A percentile compares a stretch with the other conserved stretches of the same genome.
Evolutionary conservation across 306 rosid genomes (phyloP).

Genomic region (Dryas octopetala): DNA sequence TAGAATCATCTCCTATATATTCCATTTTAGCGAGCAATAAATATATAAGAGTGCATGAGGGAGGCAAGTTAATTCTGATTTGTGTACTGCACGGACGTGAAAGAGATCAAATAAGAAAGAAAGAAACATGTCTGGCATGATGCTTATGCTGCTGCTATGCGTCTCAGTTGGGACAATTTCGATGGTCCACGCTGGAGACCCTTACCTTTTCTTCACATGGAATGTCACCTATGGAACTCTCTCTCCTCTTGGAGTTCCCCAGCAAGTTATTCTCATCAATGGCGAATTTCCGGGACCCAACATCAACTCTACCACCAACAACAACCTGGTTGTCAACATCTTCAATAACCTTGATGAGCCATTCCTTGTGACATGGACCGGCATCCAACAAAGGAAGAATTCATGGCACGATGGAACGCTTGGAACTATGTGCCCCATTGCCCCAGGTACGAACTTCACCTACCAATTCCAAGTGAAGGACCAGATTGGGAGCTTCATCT

Average conservation of each 20-base stretch:
- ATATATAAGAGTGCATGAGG: neutral
- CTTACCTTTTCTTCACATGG: conserved; percentile 70
- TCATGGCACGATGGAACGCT: conserved; percentile 75
- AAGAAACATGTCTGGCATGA: conserved; percentile 1
- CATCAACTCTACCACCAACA: conserved; percentile 76
- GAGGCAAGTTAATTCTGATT: too few relatives aligned
- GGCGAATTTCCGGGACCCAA: conserved; percentile 78
- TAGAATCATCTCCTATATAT: neutral
- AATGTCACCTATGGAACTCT: conserved; percentile 68
- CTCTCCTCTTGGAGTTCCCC: conserved; percentile 76
- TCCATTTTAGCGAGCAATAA: neutral
- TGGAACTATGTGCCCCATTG: conserved; percentile 81
- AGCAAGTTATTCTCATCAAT: conserved; percentile 86
- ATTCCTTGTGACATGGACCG: conserved; percentile 58
- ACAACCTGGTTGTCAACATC: conserved; percentile 63
- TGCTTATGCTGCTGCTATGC: conserved; percentile 34
- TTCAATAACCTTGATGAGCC: conserved; percentile 85
- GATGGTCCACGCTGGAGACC: conserved; percentile 52
- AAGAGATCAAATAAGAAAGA: neutral
- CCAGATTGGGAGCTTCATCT: conserved; percentile 72
- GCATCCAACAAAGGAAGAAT: conserved; percentile 81
- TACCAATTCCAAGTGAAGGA: conserved; percentile 80
- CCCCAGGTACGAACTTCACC: conserved; percentile 63
- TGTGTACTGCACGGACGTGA: too few relatives aligned
- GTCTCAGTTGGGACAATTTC: conserved; percentile 32